phyloP scores from a whole-genome alignment of 2,329 filamentous ascomycete genomes.

The Trichoderma pleuroti region DNA sequence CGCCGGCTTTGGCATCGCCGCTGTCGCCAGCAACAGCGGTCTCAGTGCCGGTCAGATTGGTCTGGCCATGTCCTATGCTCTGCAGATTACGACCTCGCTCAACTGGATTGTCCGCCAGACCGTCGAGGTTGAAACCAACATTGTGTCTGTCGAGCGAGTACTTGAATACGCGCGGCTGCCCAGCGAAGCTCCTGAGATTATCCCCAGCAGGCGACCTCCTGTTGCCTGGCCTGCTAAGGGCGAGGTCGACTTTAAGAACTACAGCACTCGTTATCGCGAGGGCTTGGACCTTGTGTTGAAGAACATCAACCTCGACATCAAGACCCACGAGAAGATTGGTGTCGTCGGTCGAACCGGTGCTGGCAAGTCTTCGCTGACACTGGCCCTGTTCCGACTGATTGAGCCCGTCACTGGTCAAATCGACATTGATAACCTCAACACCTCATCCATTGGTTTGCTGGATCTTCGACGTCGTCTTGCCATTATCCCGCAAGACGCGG shows the following conservation, averaged over 20 bases:
- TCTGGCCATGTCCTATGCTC: constrained; percentile 92
- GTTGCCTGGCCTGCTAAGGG: constrained; percentile 90
- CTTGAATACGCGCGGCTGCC: constrained; percentile 91
- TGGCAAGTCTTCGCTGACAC: constrained; percentile 89
- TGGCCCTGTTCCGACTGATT: constrained; percentile 93
- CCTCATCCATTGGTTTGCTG: constrained; percentile 81
- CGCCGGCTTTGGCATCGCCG: constrained; percentile 76
- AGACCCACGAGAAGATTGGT: constrained; percentile 95
- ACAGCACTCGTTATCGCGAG: constrained; percentile 87
- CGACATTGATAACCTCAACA: constrained; percentile 84
- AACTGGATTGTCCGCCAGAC: constrained; percentile 99
- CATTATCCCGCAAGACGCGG: constrained; percentile 97
- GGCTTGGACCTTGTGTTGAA: constrained; percentile 90
- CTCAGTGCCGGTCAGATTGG: constrained; percentile 76
- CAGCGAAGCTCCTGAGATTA: constrained; percentile 90
- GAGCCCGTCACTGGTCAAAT: constrained; percentile 81
- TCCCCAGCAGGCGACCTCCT: constrained; percentile 79
- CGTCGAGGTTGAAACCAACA: constrained; percentile 99
- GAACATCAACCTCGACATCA: constrained; percentile 87
- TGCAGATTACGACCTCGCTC: constrained; percentile 93
- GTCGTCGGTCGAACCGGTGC: constrained; percentile 95
- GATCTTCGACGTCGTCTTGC: constrained; percentile 86
- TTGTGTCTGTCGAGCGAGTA: constrained; percentile 95
- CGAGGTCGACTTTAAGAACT: constrained; percentile 85
- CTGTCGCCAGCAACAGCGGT: constrained; percentile 64